Conservation (phyloP, 2,329 filamentous ascomycete genomes). For the Coniosporium tulheliwenetii region DNA sequence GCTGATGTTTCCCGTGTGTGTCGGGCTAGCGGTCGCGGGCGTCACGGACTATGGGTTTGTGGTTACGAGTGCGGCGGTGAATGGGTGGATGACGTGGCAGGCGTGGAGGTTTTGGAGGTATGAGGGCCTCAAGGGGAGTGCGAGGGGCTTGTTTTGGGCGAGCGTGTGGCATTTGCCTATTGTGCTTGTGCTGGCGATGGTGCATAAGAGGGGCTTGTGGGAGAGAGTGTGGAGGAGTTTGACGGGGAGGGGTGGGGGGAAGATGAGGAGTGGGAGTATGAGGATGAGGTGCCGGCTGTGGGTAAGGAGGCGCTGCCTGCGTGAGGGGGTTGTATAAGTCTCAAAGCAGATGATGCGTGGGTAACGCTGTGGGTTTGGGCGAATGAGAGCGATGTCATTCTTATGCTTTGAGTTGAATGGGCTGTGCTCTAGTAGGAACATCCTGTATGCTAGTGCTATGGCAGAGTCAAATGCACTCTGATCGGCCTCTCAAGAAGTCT, state of each 20-base stretch:
- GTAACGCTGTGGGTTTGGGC: too few species aligned
- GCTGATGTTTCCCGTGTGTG: conserved; percentile 72
- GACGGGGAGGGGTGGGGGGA: conserved; percentile 41
- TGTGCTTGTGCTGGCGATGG: conserved; percentile 75
- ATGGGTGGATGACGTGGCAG: conserved; percentile 70
- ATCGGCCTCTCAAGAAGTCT: too few species aligned
- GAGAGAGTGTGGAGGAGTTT: conserved; percentile 60
- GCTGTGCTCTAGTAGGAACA: too few species aligned
- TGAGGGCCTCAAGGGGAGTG: conserved; percentile 64
- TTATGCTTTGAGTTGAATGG: too few species aligned
- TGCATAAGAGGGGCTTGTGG: conserved; percentile 91
- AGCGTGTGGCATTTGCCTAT: conserved; percentile 92
- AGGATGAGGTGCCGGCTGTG: conserved; percentile 26
- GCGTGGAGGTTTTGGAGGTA: conserved; percentile 68
- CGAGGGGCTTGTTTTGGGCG: conserved; percentile 84
- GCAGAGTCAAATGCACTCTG: too few species aligned
- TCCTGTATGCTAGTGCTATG: too few species aligned
- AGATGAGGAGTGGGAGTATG: conserved; percentile 37
- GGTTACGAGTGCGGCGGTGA: conserved; percentile 64
- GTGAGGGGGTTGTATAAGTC: too few species aligned
- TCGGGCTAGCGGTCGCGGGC: conserved; percentile 60
- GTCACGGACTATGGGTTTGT: conserved; percentile 81
- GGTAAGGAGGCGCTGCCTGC: too few species aligned
- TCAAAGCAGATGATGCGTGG: too few species aligned
- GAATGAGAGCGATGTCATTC: too few species aligned